phyloP scores from a whole-genome alignment of 169 alveolate species.

The Theileria parva region DNA sequence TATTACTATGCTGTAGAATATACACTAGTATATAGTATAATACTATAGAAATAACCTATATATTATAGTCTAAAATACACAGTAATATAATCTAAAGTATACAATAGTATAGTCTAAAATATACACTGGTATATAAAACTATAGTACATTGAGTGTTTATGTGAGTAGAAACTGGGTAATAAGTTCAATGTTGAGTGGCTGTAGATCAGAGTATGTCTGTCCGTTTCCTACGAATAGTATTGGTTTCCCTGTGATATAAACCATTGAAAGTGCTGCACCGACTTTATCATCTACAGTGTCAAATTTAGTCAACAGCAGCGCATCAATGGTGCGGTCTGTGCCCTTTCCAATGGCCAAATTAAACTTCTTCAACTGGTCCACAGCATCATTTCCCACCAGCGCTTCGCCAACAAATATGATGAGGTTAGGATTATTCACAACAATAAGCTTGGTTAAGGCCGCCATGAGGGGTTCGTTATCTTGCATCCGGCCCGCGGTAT shows the following conservation, averaged over 20 bases:
- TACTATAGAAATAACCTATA: no score
- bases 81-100: no score
- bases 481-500: constrained; percentile 99
- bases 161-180: constrained; percentile 84
- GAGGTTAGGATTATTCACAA: constrained; percentile 95
- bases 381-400: constrained; percentile 99
- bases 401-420: constrained; percentile 99
- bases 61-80: background rate
- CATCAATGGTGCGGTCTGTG: constrained; percentile 94
- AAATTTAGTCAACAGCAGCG: constrained; percentile 97
- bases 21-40: background rate
- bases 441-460: constrained; percentile 94
- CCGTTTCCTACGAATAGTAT: constrained; percentile 99
- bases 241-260: constrained; percentile 98
- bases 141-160: background rate
- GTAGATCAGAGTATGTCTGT: constrained; percentile 96
- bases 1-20: no score
- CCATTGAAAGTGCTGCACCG: constrained; percentile 99
- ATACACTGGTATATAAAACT: background rate
- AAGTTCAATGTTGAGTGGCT: constrained; percentile 88
- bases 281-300: constrained; percentile 99
- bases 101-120: no score
- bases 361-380: constrained; percentile 96
- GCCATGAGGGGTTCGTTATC: constrained; percentile 99
- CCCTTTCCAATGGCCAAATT: constrained; percentile 91